Evolutionary conservation across 345 rosid genomes (phyloP).

Genomic region (Gossypium rotundifolium): DNA sequence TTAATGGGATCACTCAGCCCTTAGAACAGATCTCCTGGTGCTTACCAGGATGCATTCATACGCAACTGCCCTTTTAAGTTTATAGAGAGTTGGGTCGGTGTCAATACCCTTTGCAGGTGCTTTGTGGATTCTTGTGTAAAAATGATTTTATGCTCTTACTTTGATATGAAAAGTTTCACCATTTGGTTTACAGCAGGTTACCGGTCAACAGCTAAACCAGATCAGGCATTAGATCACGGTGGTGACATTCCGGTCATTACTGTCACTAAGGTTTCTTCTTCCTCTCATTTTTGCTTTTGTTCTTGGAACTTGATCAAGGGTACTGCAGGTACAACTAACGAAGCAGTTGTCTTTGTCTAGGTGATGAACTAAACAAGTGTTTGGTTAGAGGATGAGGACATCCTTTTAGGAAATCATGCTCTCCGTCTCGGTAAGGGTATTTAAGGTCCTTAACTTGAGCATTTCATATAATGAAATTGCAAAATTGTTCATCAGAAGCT

Average conservation of each 20-base stretch:
- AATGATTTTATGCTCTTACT: not conserved
- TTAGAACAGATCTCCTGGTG: not conserved
- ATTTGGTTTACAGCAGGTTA: not conserved
- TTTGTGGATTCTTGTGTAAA: not conserved
- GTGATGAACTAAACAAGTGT: too few relatives aligned
- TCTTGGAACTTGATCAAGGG: not conserved
- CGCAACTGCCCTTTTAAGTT: not conserved
- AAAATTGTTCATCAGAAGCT: too few relatives aligned
- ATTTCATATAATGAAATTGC: too few relatives aligned
- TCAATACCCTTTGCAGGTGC: not conserved
- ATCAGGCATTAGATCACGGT: not conserved
- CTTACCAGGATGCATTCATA: not conserved
- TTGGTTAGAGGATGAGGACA: conserved; percentile 56
- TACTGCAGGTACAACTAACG: not conserved
- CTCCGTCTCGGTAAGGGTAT: too few relatives aligned
- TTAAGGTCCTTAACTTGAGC: too few relatives aligned
- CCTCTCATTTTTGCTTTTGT: not conserved
- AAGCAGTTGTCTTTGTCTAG: not conserved
- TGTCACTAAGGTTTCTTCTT: not conserved
- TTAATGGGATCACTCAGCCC: not conserved
- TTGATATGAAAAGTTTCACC: not conserved
- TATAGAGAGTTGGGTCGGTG: not conserved
- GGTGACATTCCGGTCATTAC: not conserved
- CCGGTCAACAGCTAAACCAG: not conserved
- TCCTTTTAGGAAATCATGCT: too few relatives aligned